Evolutionary conservation across 169 alveolate genomes (phyloP).

Genomic region (Plasmodium gaboni): DNA sequence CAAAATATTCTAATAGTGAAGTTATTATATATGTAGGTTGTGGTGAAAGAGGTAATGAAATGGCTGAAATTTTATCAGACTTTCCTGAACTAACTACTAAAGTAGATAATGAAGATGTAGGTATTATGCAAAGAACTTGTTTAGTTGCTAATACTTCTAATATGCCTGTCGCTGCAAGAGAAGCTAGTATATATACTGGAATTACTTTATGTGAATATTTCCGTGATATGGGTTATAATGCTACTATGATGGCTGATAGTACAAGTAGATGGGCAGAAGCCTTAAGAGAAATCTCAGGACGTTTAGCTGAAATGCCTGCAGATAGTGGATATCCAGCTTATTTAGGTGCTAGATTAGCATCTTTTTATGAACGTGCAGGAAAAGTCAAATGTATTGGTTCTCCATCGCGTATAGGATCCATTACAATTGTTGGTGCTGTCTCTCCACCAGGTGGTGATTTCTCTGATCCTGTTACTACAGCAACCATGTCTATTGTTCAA

Average conservation of each 20-base stretch:
- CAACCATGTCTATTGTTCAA: conserved; percentile 98
- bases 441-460: conserved; percentile 99
- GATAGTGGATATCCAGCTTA: conserved; percentile 99
- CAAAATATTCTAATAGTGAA: conserved; percentile 97
- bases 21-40: conserved; percentile 99
- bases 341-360: conserved; percentile 98
- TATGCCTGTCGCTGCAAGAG: conserved; percentile 99
- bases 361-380: conserved; percentile 99
- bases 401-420: conserved; percentile 98
- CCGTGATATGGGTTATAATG: conserved; percentile 99
- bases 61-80: conserved; percentile 99
- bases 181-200: conserved; percentile 99
- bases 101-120: conserved; percentile 91
- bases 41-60: conserved; percentile 99
- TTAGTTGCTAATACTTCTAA: conserved; percentile 99
- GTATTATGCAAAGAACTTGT: conserved; percentile 99
- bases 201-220: conserved; percentile 99
- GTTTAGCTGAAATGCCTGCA: conserved; percentile 99
- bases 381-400: conserved; percentile 97
- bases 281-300: conserved; percentile 99
- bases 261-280: conserved; percentile 99
- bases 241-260: conserved; percentile 99
- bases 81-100: conserved; percentile 98
- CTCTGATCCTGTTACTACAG: conserved; percentile 99
- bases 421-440: conserved; percentile 99